Percentiles rank a stretch among this genome's conserved stretches.
These are phyloP conservation scores for Blastocladiella britannica DNA, from an alignment of 192 early-diverging fungal genomes.

Conservation along the genomic window DNA sequence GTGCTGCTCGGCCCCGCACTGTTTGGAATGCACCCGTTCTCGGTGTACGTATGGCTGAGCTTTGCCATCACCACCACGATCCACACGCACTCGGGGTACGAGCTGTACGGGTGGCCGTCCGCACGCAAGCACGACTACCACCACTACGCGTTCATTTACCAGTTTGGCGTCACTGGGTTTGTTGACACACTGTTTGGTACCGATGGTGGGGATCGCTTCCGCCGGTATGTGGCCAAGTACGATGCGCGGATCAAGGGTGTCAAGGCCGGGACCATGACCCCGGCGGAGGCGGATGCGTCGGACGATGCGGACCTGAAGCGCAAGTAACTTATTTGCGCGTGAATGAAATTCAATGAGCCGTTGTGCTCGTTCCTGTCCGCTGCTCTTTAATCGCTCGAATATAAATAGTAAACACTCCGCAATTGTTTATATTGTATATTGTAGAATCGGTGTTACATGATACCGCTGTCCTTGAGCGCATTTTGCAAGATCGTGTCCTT, in stretches of 20 bases:
- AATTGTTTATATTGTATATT: too few species aligned
- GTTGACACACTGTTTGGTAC: conserved; percentile 3
- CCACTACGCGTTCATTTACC: conserved; percentile 5
- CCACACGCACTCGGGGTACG: conserved; percentile 6
- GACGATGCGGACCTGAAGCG: too few species aligned
- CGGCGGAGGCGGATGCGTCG: too few species aligned
- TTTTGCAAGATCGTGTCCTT: conserved; percentile 22
- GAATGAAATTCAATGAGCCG: too few species aligned
- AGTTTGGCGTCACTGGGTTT: conserved; percentile 3
- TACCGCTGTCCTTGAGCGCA: conserved; percentile 4
- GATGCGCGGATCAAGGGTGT: too few species aligned
- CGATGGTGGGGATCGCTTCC: not conserved
- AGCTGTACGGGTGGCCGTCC: conserved; percentile 2
- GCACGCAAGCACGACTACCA: conserved; percentile 4
- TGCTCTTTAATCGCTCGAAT: too few species aligned
- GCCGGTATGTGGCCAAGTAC: not conserved
- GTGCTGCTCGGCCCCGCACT: conserved; percentile 1
- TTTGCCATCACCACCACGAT: conserved; percentile 3
- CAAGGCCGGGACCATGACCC: too few species aligned
- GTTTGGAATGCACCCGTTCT: not conserved
- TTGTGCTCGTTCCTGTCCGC: too few species aligned
- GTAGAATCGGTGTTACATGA: too few species aligned
- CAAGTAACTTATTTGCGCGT: too few species aligned
- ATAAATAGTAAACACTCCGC: too few species aligned
- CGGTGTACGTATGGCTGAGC: not conserved